Conservation (phyloP, 345 rosid species). For the Carallia pectinifolia region DNA sequence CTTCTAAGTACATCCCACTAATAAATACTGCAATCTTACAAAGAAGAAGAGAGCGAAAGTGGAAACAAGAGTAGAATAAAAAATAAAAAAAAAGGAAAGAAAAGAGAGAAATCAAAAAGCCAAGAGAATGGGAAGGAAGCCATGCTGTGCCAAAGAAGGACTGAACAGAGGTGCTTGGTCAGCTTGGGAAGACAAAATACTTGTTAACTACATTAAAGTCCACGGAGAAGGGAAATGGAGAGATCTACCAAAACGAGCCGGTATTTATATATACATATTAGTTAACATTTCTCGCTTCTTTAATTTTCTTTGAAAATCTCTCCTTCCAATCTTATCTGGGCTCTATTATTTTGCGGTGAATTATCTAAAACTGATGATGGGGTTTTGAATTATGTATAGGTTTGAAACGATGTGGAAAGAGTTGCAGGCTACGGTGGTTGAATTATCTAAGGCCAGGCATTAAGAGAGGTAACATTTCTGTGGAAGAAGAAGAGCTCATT, state of each 20-base stretch:
- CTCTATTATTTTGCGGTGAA: not conserved
- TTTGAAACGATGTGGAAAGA: slow-evolving; percentile 1
- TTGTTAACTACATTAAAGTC: not conserved
- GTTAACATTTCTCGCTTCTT: no score
- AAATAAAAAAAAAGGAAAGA: no score
- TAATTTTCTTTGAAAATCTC: no score
- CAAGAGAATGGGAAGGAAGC: not conserved
- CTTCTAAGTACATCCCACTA: no score
- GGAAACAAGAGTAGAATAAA: no score
- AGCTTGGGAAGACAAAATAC: not conserved
- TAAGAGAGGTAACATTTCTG: slow-evolving; percentile 1
- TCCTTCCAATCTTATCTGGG: no score
- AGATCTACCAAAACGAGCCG: not conserved
- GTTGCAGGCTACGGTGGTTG: slow-evolving; percentile 1
- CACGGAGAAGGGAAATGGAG: slow-evolving; percentile 4
- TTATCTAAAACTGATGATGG: not conserved
- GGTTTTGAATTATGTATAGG: not conserved
- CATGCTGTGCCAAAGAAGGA: slow-evolving; percentile 3
- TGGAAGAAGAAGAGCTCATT: slow-evolving; percentile 2
- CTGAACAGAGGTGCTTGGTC: not conserved
- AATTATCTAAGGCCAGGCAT: not conserved
- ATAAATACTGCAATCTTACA: no score
- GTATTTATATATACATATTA: not conserved
- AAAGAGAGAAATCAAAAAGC: no score
- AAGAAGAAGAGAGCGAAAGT: no score